A percentile compares a stretch with the other conserved stretches of the same genome.
phyloP scores from a whole-genome alignment of 371 early-diverging fungal species.

The Saksenaea vasiformis region DNA sequence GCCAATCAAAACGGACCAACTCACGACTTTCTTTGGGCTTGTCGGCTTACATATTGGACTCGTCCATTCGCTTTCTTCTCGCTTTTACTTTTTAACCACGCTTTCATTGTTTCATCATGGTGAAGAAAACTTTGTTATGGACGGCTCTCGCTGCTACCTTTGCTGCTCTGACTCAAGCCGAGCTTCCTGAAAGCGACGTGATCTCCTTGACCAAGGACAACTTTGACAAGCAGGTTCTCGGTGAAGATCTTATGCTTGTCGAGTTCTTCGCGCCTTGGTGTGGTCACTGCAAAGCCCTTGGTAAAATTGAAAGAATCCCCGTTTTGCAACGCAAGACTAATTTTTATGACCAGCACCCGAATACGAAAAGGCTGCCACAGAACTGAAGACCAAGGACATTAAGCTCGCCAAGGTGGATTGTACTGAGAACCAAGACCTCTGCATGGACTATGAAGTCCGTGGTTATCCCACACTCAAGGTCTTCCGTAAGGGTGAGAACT shows the following conservation, averaged over 20 bases:
- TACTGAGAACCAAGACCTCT: slow-evolving; percentile 81
- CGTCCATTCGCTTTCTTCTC: slow-evolving; percentile 4
- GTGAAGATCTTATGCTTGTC: slow-evolving; percentile 78
- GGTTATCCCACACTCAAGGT: slow-evolving; percentile 97
- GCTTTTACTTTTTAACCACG: slow-evolving; percentile 8
- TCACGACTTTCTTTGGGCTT: neutral
- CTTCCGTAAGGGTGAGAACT: slow-evolving; percentile 68
- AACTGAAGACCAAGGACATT: slow-evolving; percentile 70
- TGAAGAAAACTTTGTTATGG: slow-evolving; percentile 40
- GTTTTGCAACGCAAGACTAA: neutral
- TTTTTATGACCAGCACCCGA: slow-evolving; percentile 76
- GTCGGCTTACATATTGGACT: neutral
- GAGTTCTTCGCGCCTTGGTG: slow-evolving; percentile 98
- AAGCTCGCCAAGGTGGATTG: slow-evolving; percentile 95
- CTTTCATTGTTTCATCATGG: slow-evolving; percentile 31
- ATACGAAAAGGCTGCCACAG: slow-evolving; percentile 87
- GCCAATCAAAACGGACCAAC: neutral
- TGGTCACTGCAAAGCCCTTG: slow-evolving; percentile 90
- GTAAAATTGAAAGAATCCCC: slow-evolving; percentile 28
- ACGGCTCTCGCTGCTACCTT: slow-evolving; percentile 45
- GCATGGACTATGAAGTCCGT: slow-evolving; percentile 75
- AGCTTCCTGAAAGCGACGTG: slow-evolving; percentile 65
- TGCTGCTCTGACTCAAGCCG: slow-evolving; percentile 39
- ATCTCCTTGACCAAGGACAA: slow-evolving; percentile 65
- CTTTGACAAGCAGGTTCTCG: slow-evolving; percentile 64